Evolutionary conservation across 2,329 filamentous ascomycete genomes (phyloP), one percentile per base, ranked within the genome.

Genomic region (Niveomyces coronatus): DNA sequence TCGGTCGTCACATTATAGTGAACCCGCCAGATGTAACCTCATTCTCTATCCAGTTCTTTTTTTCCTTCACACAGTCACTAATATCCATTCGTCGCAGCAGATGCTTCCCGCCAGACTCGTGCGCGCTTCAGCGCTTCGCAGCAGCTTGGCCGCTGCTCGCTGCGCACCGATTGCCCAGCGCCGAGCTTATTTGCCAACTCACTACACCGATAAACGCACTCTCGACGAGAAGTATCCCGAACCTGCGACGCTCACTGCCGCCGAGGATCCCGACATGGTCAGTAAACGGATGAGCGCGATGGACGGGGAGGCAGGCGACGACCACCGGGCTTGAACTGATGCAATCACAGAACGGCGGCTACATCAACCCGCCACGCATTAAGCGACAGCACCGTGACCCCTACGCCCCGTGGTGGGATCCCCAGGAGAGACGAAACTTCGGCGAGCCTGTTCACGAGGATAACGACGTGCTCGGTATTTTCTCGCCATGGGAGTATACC

Each of bases 371-470:
- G 42, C 76, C 79, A 11, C 64, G 71, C 39, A 68, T 89, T 63
- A 95, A 94, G 72, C 83, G 89, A 51, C 81, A 87, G 61, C 84
- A 86, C 67, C 85, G 91, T 58, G 91, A 96, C 62, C 91, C 93
- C 24, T 76, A 96, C 60, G 89, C 64, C 56, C 80, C 85, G 57
- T 98, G 87, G 86, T 96, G 87, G 85, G 89, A 98, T 65, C 83
- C 87, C 62, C 91, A 98, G 67, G 91, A 96, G 63, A 81, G 88
- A 58, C 79, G 91, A 54, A 96, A 98, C 72, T 96, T 85, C 59
- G 88, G 88, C 62, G 93, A 98, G 64, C 85, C 89, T 10, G 78
- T 94, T 37, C 89, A 98, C 62, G 93, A 98, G 64, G 91, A 98
- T 62, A 83, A 95, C 62, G 93, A 98, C 60, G 73, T 87, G 41